Evolutionary conservation across 1,139 yeast species (phyloP), one percentile per base, ranked within the genome.

Genomic region (Taphrina wiesneri): DNA sequence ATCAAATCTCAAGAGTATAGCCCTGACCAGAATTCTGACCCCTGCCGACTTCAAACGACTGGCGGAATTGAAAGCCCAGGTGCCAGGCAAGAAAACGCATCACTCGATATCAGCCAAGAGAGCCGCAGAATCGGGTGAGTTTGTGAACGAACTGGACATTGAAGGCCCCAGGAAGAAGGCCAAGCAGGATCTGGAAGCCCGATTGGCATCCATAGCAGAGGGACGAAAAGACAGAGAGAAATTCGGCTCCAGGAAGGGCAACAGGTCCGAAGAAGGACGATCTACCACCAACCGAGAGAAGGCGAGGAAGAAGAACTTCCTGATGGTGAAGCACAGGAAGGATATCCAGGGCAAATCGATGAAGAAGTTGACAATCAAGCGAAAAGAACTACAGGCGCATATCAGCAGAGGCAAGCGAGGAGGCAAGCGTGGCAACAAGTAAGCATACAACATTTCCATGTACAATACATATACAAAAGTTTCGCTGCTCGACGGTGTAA

Each of bases 1-100:
- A 17, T 23, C 52, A 7, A 53, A 49, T 15, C 73, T 87, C 77
- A 79, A 81, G 69, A 86, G 86, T 66, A 75, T 91, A 53, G 86
- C 95, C 49, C 80, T 92, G 1, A 80, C 86, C 19, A 84, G 90
- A 71, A 88, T 93, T 69, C 82, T 93, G 71, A 93, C 99, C 0
- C 99, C 99, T 26, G 98, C 98, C 0, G 99, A 93, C 80, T 93
- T 92, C 76, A 96, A 96, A 71, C 92, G 92, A 77, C 81, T 93
- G 72, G 95, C 91, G 73, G 97, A 93, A 76, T 83, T 93, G 72
- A 84, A 86, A 74, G 82, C 85, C 82, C 56, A 51, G 7, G 64
- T 53, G 4, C 64, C 64, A 11, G 64, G 64, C 51, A 60, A 60
- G 57, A 52, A 60, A 21, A 60, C 64, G 11, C 64, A 60, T 30